Evolutionary conservation across 495 filamentous ascomycete species (phyloP).

Genomic region (Hypoxylon fragiforme): DNA sequence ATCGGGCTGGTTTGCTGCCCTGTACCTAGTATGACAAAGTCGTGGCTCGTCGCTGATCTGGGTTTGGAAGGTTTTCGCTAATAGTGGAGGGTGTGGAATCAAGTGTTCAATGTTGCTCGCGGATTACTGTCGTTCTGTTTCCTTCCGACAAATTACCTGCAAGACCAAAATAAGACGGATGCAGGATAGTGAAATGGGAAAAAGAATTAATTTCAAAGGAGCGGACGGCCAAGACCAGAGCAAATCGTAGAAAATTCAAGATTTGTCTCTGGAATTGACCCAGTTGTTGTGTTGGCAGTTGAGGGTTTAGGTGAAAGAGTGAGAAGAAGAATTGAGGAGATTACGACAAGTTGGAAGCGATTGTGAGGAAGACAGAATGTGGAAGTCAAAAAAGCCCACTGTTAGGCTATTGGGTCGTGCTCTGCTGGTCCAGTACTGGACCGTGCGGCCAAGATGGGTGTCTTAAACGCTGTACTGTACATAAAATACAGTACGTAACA

Average conservation of each 20-base stretch:
- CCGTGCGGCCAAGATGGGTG: slow-evolving; percentile 21
- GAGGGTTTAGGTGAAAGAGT: slow-evolving; percentile 40
- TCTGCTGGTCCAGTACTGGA: slow-evolving; percentile 18
- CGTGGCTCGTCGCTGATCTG: slow-evolving; percentile 20
- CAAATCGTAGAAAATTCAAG: slow-evolving; percentile 45
- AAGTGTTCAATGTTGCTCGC: too few species aligned
- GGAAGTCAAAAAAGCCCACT: slow-evolving; percentile 28
- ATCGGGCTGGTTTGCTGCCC: neutral
- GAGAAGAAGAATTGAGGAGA: slow-evolving; percentile 41
- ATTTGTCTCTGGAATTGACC: slow-evolving; percentile 53
- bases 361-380: slow-evolving; percentile 24
- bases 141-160: slow-evolving; percentile 7
- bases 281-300: slow-evolving; percentile 37
- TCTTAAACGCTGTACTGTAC: slow-evolving; percentile 13
- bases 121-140: slow-evolving; percentile 13
- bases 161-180: slow-evolving; percentile 36
- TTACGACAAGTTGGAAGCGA: slow-evolving; percentile 26
- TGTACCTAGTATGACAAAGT: neutral
- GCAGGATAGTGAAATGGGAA: slow-evolving; percentile 38
- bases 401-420: slow-evolving; percentile 30
- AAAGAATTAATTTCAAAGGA: slow-evolving; percentile 44
- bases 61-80: slow-evolving; percentile 7
- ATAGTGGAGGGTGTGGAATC: slow-evolving; percentile 9
- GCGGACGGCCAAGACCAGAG: slow-evolving; percentile 58
- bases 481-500: slow-evolving; percentile 17